Percentiles rank a stretch among this genome's conserved stretches.
These are phyloP conservation scores for Teratosphaeria epicoccoides DNA, from an alignment of 2,329 filamentous ascomycete genomes.

Conservation along the genomic window DNA sequence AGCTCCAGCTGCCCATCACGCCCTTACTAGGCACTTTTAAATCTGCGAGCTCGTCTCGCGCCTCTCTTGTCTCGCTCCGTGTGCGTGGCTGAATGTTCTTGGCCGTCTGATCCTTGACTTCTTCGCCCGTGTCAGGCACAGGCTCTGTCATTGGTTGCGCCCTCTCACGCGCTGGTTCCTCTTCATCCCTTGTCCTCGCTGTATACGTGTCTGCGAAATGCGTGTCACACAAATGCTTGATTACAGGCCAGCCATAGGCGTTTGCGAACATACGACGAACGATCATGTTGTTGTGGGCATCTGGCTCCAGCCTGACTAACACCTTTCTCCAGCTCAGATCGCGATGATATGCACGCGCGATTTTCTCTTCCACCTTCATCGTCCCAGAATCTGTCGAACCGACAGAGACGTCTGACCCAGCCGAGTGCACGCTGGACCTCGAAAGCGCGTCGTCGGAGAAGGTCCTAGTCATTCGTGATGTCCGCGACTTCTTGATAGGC, in stretches of 20 bases:
- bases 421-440: constrained; percentile 3
- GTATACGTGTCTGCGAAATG: constrained; percentile 73
- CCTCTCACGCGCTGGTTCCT: constrained; percentile 57
- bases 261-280: constrained; percentile 95
- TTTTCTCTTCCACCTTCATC: constrained; percentile 96
- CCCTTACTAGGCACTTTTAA: constrained; percentile 25
- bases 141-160: constrained; percentile 47
- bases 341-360: constrained; percentile 86
- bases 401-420: constrained; percentile 1
- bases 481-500: constrained; percentile 37
- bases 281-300: constrained; percentile 97
- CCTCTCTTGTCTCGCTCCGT: constrained; percentile 40
- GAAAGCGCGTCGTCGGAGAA: constrained; percentile 27
- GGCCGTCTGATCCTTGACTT: constrained; percentile 31
- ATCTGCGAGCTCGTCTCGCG: constrained; percentile 30
- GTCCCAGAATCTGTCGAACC: constrained; percentile 42
- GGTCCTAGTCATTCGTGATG: constrained; percentile 20
- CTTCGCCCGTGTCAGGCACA: constrained; percentile 33
- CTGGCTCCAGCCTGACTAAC: constrained; percentile 84
- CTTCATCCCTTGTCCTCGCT: constrained; percentile 55
- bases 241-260: constrained; percentile 92
- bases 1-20: constrained; percentile 15
- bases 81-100: constrained; percentile 30
- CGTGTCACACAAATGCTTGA: constrained; percentile 88
- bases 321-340: constrained; percentile 94